Evolutionary conservation across 2,329 filamentous ascomycete genomes (phyloP), one percentile per base, ranked within the genome.

Genomic region (Cercospora citrullina): DNA sequence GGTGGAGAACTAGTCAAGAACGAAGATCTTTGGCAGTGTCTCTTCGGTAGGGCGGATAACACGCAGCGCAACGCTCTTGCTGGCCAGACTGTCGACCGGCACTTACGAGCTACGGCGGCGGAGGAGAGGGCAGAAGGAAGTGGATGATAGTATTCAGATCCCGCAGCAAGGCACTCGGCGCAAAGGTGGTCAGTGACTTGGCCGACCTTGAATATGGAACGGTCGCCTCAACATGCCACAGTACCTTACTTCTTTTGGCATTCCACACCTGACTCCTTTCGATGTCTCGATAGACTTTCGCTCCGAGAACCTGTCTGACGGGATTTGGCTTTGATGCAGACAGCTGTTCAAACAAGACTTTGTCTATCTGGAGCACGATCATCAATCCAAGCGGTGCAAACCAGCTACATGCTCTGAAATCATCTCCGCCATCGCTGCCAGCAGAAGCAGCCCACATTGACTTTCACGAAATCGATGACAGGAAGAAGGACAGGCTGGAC

Each of bases 1-100:
- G 90, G 90, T 0, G 94, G 94, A 0, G 95, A 98, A 79, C 83
- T 91, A 66, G 91, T 98, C 3, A 85, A 87, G 55, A 87, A 90
- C 70, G 86, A 88, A 12, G 94, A 97, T 77, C 77, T 98, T 53
- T 97, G 94, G 94, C 87, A 88, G 70, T 98, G 94, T 79, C 81
- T 97, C 1, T 97, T 97, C 83, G 91, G 91, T 0, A 84, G 76
- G 58, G 72, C 68, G 14, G 45, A 69, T 48, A 70, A 65, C 61
- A 82, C 68, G 75, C 68, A 64, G 73, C 66, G 62, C 68, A 69
- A 79, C 10, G 62, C 63, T 21, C 67, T 66, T 33, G 60, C 67
- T 23, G 78, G 81, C 57, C 75, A 76, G 64, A 84, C 86, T 67
- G 79, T 87, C 31, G 81, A 76, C 5, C 79, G 84, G 36, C 82